phyloP scores from a whole-genome alignment of 2,329 filamentous ascomycete genomes.

The Aspergillus novofumigatus region DNA sequence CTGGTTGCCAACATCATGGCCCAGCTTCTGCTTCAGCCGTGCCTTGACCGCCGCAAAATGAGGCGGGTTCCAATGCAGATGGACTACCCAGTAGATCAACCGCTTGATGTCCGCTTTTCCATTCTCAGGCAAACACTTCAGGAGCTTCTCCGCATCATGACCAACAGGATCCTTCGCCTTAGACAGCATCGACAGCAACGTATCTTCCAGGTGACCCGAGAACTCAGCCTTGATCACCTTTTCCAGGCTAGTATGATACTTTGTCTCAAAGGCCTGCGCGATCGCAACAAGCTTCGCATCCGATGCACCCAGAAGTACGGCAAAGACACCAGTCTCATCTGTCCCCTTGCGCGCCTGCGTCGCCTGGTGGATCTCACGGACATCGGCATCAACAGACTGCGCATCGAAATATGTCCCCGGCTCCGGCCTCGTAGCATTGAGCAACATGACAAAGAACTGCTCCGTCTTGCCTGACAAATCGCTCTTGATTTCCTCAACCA shows the following conservation, averaged over 20 bases:
- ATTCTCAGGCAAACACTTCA: constrained; percentile 68
- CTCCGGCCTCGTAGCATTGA: constrained; percentile 65
- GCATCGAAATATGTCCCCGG: constrained; percentile 66
- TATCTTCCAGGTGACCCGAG: constrained; percentile 76
- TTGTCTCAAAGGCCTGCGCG: constrained; percentile 62
- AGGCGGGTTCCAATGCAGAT: constrained; percentile 70
- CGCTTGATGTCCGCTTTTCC: constrained; percentile 49
- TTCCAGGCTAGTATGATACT: constrained; percentile 54
- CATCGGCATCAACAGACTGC: constrained; percentile 67
- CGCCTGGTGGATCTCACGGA: constrained; percentile 67
- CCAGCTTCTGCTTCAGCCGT: neutral
- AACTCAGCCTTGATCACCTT: constrained; percentile 54
- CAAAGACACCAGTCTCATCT: constrained; percentile 72
- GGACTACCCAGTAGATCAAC: constrained; percentile 38
- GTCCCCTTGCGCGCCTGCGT: constrained; percentile 68
- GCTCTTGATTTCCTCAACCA: constrained; percentile 64
- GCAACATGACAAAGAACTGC: constrained; percentile 73
- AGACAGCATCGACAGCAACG: constrained; percentile 67
- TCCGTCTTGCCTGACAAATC: constrained; percentile 79
- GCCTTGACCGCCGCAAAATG: constrained; percentile 66
- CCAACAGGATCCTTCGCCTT: constrained; percentile 69
- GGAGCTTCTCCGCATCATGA: constrained; percentile 69
- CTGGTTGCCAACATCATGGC: neutral
- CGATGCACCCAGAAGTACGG: constrained; percentile 65
- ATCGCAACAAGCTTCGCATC: constrained; percentile 76